Base-by-base conservation (phyloP, 2,329 filamentous ascomycete genomes). In the Ophiostoma himal-ulmi region DNA sequence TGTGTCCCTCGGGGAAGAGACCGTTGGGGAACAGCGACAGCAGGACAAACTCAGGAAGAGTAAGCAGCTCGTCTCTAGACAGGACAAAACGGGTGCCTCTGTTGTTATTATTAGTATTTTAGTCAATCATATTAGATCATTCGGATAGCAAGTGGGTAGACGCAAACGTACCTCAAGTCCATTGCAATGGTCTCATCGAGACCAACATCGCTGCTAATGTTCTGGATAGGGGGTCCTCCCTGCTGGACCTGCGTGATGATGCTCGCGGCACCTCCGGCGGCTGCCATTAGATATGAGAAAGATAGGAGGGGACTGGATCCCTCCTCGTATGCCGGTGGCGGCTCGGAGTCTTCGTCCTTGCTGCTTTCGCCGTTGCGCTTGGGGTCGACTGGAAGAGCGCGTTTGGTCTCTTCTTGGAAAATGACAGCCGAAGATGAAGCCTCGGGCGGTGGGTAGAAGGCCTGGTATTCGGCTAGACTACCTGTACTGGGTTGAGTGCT, bases 191-290 rank as follows among this genome's bases (percentile, higher is more conserved):
- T 94, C 82, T 98, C 94, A 82, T 98, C 94, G 73, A 91, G 90
- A 73, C 90, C 90, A 73, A 91, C 90, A 89, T 92, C 89, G 91
- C 92, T 92, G 87, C 92, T 93, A 72, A 98, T 85, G 70, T 92
- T 91, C 80, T 95, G 96, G 76, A 97, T 88, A 52, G 94, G 91
- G 76, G 93, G 91, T 68, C 91, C 94, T 75, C 91, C 91, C 82
- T 99, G 95, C 79, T 96, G 94, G 76, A 99, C 95, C 83, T 99
- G 95, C 81, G 95, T 99, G 83, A 99, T 96, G 79, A 99, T 97
- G 87, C 95, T 98, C 83, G 94, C 91, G 76, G 94, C 92, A 83
- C 94, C 94, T 85, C 94, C 94, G 82, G 94, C 94, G 80, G 93
- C 92, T 82, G 95, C 94, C 95, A 99, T 99, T 79, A 97, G 88